Base-by-base conservation (phyloP, 75 land plant genomes). In the Chamaecyparis obtusa region DNA sequence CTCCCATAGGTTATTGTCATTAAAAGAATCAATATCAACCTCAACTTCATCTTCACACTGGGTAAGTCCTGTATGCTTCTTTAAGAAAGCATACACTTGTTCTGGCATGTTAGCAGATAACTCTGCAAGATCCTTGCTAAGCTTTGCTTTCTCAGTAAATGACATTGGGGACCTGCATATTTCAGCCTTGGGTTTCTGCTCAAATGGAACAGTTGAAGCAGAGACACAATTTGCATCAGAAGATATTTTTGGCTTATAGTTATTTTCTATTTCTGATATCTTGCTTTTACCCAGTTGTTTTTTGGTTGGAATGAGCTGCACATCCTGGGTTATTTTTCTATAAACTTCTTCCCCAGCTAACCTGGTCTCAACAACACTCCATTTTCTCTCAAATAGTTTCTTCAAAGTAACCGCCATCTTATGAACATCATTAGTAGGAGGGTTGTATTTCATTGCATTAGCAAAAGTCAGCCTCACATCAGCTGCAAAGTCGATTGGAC, bases 371-470 rank as follows among this genome's bases (percentile, higher is more conserved):
- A 92, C 88, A 37, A 36, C 64, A 86, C 56, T 90, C 92, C 92
- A 92, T 79, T 92, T 84, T 10, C 49, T 85, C 51, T 90, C 92
- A 81, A 90, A 92, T 24, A 90, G 67, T 51, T 56, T 57, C 11
- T 39, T 83, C 44, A 92, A 57, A 3, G 57, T 48, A 71, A 86
- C 83, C 3, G 92, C 92, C 92, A 91, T 91, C 7, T 46, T n/a
- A 71, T 87, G 88, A 39, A 88, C 89, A 78, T 90, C 92, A 71
- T 91, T 92, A 1, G 92, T 89, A 19, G 35, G 81, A 56, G 93
- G 93, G 43, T 91, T 91, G 78, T 90, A 91, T 37, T 86, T 91
- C 93, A 90, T 91, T 35, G 92, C 93, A 84, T 91, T 91, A 9
- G 89, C 8, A 54, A 91, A 91, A 10, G 93, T 91, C 51, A 90